A percentile compares a stretch with the other conserved stretches of the same genome.
Conservation (phyloP, 192 early-diverging fungal species). For the Coemansia sp. region DNA sequence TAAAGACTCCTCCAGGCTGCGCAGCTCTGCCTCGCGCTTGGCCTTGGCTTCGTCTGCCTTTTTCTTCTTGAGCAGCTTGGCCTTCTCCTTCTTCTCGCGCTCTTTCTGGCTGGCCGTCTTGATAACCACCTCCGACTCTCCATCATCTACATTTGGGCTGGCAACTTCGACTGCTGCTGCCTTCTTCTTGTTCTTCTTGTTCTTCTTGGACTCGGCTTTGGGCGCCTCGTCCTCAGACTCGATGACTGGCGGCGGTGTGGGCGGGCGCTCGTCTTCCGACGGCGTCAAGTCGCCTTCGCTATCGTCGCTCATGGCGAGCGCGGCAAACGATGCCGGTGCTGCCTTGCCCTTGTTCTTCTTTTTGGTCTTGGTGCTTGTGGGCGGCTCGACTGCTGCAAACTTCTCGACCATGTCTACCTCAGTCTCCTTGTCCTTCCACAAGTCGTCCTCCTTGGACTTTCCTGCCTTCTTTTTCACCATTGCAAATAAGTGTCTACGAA, state of each 20-base stretch:
- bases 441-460: constrained; percentile 10
- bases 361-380: constrained; percentile 19
- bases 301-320: constrained; percentile 33
- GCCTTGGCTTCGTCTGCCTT: constrained; percentile 42
- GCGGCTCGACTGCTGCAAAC: not conserved
- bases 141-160: constrained; percentile 25
- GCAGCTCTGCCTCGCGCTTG: constrained; percentile 48
- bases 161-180: constrained; percentile 3
- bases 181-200: constrained; percentile 38
- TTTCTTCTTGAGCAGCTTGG: constrained; percentile 45
- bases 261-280: constrained; percentile 18
- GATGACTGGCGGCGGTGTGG: constrained; percentile 5
- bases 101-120: constrained; percentile 57
- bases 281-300: constrained; percentile 45
- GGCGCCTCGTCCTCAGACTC: constrained; percentile 14
- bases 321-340: constrained; percentile 16
- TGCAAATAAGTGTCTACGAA: not conserved
- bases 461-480: constrained; percentile 28
- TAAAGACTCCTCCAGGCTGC: constrained; percentile 28
- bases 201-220: constrained; percentile 20
- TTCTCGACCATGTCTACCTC: constrained; percentile 8
- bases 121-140: constrained; percentile 50
- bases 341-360: constrained; percentile 31
- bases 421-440: constrained; percentile 7
- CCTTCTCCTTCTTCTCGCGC: constrained; percentile 55